These are phyloP conservation scores for Colletotrichum sp. DNA, from an alignment of 2,329 filamentous ascomycete genomes.

Conservation along the genomic window DNA sequence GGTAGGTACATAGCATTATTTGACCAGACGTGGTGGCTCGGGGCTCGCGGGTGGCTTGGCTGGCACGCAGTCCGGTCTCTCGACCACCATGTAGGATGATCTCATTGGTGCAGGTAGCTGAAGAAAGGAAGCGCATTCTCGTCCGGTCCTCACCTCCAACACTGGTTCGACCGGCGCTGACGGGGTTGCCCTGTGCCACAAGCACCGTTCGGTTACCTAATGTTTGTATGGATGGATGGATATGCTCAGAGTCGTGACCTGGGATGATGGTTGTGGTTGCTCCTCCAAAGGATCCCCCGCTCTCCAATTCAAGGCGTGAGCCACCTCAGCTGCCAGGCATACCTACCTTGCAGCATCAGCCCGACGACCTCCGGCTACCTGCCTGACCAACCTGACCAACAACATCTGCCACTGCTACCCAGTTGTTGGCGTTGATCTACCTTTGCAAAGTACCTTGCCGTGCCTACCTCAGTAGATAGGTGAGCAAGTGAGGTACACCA, in stretches of 20 bases:
- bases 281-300: background rate
- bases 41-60: slow-evolving; percentile 17
- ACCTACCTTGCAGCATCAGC: background rate
- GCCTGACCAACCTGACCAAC: background rate
- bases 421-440: background rate
- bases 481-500: background rate
- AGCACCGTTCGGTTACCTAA: background rate
- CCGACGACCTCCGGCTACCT: background rate
- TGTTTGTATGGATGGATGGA: background rate
- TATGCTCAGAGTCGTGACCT: background rate
- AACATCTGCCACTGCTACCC: background rate
- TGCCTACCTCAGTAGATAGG: background rate
- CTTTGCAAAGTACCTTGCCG: background rate
- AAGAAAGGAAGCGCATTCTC: slow-evolving; percentile 8
- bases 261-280: background rate
- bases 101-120: slow-evolving; percentile 4
- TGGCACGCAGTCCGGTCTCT: background rate
- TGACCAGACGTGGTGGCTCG: background rate
- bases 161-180: background rate
- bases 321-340: background rate
- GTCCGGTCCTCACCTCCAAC: background rate
- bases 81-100: background rate
- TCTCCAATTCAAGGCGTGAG: background rate
- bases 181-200: background rate
- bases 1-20: background rate